Conservation (phyloP, 768 basidiomycete genomes). For the Cystofilobasidium macerans region DNA sequence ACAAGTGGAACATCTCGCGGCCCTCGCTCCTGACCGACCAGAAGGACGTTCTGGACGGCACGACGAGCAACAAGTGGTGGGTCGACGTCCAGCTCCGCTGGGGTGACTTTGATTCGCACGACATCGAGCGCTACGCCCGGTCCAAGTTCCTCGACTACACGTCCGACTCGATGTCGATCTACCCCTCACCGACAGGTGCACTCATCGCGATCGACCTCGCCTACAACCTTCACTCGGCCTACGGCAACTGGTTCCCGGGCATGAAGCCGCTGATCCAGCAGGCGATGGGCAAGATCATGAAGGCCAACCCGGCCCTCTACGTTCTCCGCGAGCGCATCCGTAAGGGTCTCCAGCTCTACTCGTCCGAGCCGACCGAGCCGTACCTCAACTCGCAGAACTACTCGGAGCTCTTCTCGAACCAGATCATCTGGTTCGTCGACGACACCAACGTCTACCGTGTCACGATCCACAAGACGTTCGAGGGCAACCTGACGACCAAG, state of each 20-base stretch:
- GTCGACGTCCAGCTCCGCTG: slow-evolving; percentile 79
- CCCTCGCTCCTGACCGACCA: slow-evolving; percentile 90
- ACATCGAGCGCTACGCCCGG: slow-evolving; percentile 95
- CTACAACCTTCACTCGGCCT: slow-evolving; percentile 96
- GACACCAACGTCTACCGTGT: slow-evolving; percentile 99
- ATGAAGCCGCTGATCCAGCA: slow-evolving; percentile 96
- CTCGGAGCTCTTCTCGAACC: slow-evolving; percentile 57
- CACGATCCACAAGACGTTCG: slow-evolving; percentile 89
- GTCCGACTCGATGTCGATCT: slow-evolving; percentile 90
- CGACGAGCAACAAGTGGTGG: slow-evolving; percentile 98
- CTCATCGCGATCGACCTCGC: slow-evolving; percentile 99
- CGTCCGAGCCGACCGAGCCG: slow-evolving; percentile 97
- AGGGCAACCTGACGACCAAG: slow-evolving; percentile 98
- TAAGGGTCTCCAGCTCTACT: slow-evolving; percentile 95
- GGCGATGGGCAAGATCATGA: slow-evolving; percentile 99
- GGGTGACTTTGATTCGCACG: slow-evolving; percentile 98
- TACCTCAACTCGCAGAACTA: slow-evolving; percentile 86
- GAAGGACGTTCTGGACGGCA: slow-evolving; percentile 94
- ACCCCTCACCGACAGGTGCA: slow-evolving; percentile 95
- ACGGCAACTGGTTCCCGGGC: slow-evolving; percentile 98
- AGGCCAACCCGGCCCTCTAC: slow-evolving; percentile 95
- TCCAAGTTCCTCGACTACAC: slow-evolving; percentile 96
- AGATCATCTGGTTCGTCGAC: slow-evolving; percentile 99
- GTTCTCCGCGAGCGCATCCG: slow-evolving; percentile 97
- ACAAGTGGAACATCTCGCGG: slow-evolving; percentile 89